phyloP scores from a whole-genome alignment of 805 yeast genomes.

The Myxozyma vanderwaltii region DNA sequence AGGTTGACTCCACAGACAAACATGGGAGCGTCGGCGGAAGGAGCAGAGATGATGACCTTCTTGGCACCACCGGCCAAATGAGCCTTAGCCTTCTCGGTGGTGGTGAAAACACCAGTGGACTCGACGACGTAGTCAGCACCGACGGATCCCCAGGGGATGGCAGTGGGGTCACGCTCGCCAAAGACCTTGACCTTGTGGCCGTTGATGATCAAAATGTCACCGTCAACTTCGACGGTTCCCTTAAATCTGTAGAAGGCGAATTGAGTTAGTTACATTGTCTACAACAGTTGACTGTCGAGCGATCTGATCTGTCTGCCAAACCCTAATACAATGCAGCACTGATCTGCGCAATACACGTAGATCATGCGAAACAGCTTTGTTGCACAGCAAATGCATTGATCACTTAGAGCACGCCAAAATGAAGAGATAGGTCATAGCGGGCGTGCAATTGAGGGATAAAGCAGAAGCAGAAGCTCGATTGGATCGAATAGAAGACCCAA shows the following conservation, averaged over 20 bases:
- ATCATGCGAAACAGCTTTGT: too few species aligned
- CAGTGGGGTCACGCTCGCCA: slow-evolving; percentile 83
- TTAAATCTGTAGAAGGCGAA: slow-evolving; percentile 48
- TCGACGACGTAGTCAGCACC: slow-evolving; percentile 84
- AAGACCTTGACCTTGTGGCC: slow-evolving; percentile 66
- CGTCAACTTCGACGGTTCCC: slow-evolving; percentile 62
- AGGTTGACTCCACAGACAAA: slow-evolving; percentile 90
- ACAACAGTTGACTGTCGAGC: neutral
- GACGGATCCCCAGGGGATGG: slow-evolving; percentile 82
- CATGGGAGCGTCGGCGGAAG: slow-evolving; percentile 93
- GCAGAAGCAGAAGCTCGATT: too few species aligned
- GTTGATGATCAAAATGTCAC: slow-evolving; percentile 62
- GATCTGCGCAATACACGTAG: too few species aligned
- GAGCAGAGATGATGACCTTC: slow-evolving; percentile 93
- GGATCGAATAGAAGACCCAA: too few species aligned
- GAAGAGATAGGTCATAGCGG: too few species aligned
- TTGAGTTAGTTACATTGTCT: neutral
- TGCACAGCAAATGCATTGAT: too few species aligned
- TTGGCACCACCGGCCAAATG: slow-evolving; percentile 91
- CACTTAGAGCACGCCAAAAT: too few species aligned
- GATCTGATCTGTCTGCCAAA: neutral
- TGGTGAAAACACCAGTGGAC: slow-evolving; percentile 94
- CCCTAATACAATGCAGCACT: too few species aligned
- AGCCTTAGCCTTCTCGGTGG: slow-evolving; percentile 73
- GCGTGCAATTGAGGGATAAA: too few species aligned